A percentile compares a stretch with the other conserved stretches of the same genome.
phyloP scores from a whole-genome alignment of 2,329 filamentous ascomycete species.

The Escovopsis sp. region DNA sequence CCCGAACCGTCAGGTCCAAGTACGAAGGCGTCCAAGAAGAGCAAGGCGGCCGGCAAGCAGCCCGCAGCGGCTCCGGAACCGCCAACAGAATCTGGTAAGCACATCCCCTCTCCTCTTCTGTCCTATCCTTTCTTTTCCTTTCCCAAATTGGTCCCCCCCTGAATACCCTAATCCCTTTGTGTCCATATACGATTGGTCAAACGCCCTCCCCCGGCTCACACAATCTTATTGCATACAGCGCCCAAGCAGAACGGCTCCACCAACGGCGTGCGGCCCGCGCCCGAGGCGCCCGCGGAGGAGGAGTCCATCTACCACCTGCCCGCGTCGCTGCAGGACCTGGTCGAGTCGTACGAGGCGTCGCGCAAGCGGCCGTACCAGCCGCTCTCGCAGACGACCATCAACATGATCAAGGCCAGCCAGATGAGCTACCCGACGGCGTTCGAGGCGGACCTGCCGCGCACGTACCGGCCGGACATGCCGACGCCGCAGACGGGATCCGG shows the following conservation, averaged over 20 bases:
- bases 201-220: no score
- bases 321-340: constrained; percentile 71
- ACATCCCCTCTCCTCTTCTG: background rate
- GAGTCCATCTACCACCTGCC: constrained; percentile 91
- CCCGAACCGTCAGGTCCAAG: constrained; percentile 13
- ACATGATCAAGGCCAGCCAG: constrained; percentile 63
- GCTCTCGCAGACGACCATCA: constrained; percentile 51
- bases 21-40: constrained; percentile 21
- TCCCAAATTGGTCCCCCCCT: no score
- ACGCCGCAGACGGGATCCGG: constrained; percentile 62
- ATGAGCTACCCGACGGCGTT: constrained; percentile 56
- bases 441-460: constrained; percentile 70
- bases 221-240: constrained; percentile 8
- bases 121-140: background rate
- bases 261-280: constrained; percentile 34
- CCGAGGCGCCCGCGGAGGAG: constrained; percentile 33
- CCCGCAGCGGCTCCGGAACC: constrained; percentile 22
- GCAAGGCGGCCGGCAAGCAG: constrained; percentile 31
- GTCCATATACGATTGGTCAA: no score
- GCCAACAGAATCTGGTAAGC: constrained; percentile 28
- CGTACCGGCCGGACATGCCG: constrained; percentile 71
- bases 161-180: background rate
- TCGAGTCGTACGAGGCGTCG: constrained; percentile 78
- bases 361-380: constrained; percentile 52
- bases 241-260: constrained; percentile 28